These are phyloP conservation scores for Eurotiales sp. DNA, from an alignment of 2,329 filamentous ascomycete species.

Conservation along the genomic window DNA sequence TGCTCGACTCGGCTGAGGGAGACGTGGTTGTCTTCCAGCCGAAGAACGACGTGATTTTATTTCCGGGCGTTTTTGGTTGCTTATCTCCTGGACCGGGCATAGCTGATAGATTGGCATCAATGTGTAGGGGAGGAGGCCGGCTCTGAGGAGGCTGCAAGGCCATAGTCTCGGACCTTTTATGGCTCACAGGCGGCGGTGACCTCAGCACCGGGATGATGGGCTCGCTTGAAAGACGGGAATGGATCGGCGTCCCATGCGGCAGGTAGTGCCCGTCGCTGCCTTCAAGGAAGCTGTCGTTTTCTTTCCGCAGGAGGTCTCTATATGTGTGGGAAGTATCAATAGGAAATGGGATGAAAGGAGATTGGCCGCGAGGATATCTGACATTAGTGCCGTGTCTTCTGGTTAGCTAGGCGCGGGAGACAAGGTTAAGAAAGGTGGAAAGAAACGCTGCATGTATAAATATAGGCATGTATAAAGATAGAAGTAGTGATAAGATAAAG, in stretches of 20 bases:
- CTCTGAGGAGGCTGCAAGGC: conserved; percentile 40
- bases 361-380: conserved; percentile 39
- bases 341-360: conserved; percentile 29
- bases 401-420: conserved; percentile 9
- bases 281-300: conserved; percentile 7
- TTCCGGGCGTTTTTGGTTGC: conserved; percentile 50
- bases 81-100: conserved; percentile 33
- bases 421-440: not conserved
- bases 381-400: conserved; percentile 15
- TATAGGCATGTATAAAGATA: too few species aligned
- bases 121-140: conserved; percentile 42
- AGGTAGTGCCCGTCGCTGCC: conserved; percentile 30
- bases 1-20: conserved; percentile 56
- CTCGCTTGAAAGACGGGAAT: conserved; percentile 42
- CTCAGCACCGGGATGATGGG: conserved; percentile 58
- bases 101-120: conserved; percentile 37
- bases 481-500: not conserved
- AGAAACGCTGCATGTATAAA: not conserved
- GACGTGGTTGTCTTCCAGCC: conserved; percentile 59
- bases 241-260: conserved; percentile 36
- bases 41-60: conserved; percentile 63
- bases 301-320: conserved; percentile 19
- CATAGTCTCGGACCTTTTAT: conserved; percentile 40
- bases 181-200: conserved; percentile 58
- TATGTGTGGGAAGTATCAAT: conserved; percentile 29